Conservation (phyloP, 345 rosid genomes). For the Pelargonium nanum region DNA sequence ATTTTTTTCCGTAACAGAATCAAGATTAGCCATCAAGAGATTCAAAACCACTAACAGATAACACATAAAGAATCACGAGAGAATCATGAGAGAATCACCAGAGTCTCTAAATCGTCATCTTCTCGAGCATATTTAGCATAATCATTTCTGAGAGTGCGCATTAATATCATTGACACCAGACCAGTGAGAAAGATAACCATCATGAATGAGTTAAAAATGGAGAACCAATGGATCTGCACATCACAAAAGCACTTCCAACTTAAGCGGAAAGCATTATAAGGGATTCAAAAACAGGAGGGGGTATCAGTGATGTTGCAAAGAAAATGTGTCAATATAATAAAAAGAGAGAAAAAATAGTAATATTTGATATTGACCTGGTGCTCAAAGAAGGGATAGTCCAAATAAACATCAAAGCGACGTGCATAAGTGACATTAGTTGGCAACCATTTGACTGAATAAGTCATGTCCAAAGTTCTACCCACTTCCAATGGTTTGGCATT, state of each 20-base stretch:
- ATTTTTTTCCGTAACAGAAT: slow-evolving; percentile 1
- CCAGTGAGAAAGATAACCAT: slow-evolving; percentile 97
- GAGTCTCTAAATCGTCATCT: slow-evolving; percentile 85
- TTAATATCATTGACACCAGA: slow-evolving; percentile 91
- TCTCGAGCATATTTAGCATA: slow-evolving; percentile 95
- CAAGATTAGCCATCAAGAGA: neutral
- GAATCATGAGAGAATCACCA: slow-evolving; percentile 59
- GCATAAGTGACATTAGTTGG: slow-evolving; percentile 62
- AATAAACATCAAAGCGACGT: slow-evolving; percentile 82
- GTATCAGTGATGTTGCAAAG: neutral
- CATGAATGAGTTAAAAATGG: slow-evolving; percentile 95
- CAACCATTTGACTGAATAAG: slow-evolving; percentile 80
- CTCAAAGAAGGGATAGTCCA: slow-evolving; percentile 91
- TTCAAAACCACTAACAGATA: slow-evolving; percentile 5
- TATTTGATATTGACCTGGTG: slow-evolving; percentile 57
- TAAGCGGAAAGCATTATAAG: slow-evolving; percentile 2
- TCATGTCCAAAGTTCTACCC: slow-evolving; percentile 54
- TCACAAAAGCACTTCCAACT: slow-evolving; percentile 2
- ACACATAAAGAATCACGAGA: slow-evolving; percentile 11
- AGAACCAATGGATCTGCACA: slow-evolving; percentile 92
- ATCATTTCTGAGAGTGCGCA: slow-evolving; percentile 92
- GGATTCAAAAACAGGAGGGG: neutral
- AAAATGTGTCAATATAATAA: neutral
- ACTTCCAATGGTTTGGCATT: slow-evolving; percentile 61
- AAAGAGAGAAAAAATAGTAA: neutral